Evolutionary conservation across 371 early-diverging fungal genomes (phyloP).

Genomic region (Mucor indicus): DNA sequence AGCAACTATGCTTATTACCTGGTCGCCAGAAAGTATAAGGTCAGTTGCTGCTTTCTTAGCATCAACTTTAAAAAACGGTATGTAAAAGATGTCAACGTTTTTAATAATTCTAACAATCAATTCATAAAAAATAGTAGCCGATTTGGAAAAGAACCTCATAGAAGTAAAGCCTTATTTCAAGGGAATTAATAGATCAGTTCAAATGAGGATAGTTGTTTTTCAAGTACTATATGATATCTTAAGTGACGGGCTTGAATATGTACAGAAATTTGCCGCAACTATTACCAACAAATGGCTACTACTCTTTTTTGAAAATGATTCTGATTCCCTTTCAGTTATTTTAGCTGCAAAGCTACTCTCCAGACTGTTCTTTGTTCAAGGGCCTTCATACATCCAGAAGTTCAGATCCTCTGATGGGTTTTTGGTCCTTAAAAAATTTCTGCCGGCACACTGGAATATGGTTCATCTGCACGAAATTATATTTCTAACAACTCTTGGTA

Average conservation of each 20-base stretch:
- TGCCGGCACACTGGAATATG: conserved; percentile 63
- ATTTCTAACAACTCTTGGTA: conserved; percentile 55
- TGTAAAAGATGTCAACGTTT: no score
- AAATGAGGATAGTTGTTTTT: conserved; percentile 66
- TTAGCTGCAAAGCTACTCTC: conserved; percentile 58
- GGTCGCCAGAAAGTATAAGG: conserved; percentile 64
- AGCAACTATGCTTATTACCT: conserved; percentile 54
- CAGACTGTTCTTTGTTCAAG: conserved; percentile 52
- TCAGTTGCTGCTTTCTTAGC: conserved; percentile 67
- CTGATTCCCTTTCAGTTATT: conserved; percentile 60
- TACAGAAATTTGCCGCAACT: conserved; percentile 52
- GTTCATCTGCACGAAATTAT: conserved; percentile 59
- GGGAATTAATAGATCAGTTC: conserved; percentile 38
- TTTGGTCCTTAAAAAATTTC: conserved; percentile 50
- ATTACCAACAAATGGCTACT: conserved; percentile 74
- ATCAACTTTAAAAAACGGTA: no score
- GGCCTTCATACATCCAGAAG: conserved; percentile 48
- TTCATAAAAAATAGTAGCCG: no score
- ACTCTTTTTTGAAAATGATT: conserved; percentile 57
- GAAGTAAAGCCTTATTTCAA: no score
- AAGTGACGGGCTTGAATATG: conserved; percentile 34
- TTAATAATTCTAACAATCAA: no score
- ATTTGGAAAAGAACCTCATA: no score
- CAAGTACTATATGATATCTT: conserved; percentile 72
- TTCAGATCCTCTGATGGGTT: conserved; percentile 64